Evolutionary conservation across 108 stramenopile genomes (phyloP).

Genomic region (Discostella stelligeroides): DNA sequence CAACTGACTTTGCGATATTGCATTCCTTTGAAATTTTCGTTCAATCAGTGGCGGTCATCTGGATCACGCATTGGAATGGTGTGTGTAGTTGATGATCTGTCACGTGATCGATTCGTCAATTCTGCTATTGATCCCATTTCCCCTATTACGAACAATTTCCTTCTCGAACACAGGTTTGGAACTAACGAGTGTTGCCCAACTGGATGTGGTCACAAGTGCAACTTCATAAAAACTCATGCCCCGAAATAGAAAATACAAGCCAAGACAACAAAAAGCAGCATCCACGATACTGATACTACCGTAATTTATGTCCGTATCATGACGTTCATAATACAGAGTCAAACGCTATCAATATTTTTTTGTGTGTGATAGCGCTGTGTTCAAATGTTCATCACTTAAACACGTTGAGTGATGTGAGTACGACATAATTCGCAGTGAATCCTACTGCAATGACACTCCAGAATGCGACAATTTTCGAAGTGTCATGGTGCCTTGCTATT

Average conservation of each 20-base stretch:
- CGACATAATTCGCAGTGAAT: slow-evolving; percentile 35
- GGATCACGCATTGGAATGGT: slow-evolving; percentile 80
- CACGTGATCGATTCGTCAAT: slow-evolving; percentile 4
- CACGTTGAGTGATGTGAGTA: slow-evolving; percentile 30
- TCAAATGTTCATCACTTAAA: slow-evolving; percentile 5
- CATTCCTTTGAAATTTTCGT: neutral
- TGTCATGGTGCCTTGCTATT: slow-evolving; percentile 34
- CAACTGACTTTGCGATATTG: neutral
- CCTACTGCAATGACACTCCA: slow-evolving; percentile 44
- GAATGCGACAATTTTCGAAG: slow-evolving; percentile 43
- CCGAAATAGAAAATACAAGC: neutral
- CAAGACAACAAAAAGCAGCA: no score
- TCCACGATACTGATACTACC: neutral
- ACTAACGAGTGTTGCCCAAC: slow-evolving; percentile 76
- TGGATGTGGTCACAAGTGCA: slow-evolving; percentile 88
- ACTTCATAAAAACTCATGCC: slow-evolving; percentile 35
- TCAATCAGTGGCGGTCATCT: slow-evolving; percentile 24
- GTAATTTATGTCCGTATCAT: neutral
- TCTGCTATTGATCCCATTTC: neutral
- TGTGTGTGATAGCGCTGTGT: neutral
- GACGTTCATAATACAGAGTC: neutral
- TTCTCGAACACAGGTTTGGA: slow-evolving; percentile 33
- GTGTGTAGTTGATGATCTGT: slow-evolving; percentile 26
- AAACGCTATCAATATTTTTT: neutral
- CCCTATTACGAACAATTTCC: neutral